Evolutionary conservation across 179 eudicot species (phyloP), one percentile per base, ranked within the genome.

Genomic region (Silene noctiflora): DNA sequence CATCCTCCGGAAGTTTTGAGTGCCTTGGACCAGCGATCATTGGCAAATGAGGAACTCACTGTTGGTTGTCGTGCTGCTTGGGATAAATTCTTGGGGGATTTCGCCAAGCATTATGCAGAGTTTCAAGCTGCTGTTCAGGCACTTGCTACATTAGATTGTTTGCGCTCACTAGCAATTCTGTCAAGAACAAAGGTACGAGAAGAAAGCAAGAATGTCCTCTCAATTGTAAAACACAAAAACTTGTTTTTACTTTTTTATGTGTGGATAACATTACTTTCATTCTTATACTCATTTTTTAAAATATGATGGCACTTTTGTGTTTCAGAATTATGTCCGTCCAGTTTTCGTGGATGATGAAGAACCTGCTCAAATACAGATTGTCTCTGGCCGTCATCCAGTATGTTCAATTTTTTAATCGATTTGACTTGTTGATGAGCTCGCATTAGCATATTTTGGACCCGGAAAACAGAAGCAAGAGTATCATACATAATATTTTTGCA

Each of bases 111-210:
- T 73, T 94, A 87, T 81, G 81, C 93, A 11, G 97, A 94, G 60
- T 92, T 90, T 75, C 97, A 86, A 77, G 91, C 91, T 84, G 88
- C 91, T 71, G 90, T 94, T 76, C 94, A 94, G 78, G 98, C 98
- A 58, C 84, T 94, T 72, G 94, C 98, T 80, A 76, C 95, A 25
- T 84, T 94, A 83, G 98, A 94, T 82, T 94, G 98, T 74, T 84
- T 92, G 77, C 88, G 88, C 84, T 92, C 97, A 17, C 88, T 94
- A 39, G 96, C 98, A 48, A 62, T 84, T 89, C 85, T 94, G 74
- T 89, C 98, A n/a, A 88, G 90, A 81, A 85, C 81, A 68, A 89
- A 92, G 97, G 97, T 83, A 59, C 58, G 22, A 16, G 42, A 14
- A 48, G 44, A 44, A 73, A 44, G 6, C 42, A 51, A 42, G 64